These are phyloP conservation scores for Wallacemonas sp. DNA, from an alignment of 208 protist genomes.

Conservation along the genomic window DNA sequence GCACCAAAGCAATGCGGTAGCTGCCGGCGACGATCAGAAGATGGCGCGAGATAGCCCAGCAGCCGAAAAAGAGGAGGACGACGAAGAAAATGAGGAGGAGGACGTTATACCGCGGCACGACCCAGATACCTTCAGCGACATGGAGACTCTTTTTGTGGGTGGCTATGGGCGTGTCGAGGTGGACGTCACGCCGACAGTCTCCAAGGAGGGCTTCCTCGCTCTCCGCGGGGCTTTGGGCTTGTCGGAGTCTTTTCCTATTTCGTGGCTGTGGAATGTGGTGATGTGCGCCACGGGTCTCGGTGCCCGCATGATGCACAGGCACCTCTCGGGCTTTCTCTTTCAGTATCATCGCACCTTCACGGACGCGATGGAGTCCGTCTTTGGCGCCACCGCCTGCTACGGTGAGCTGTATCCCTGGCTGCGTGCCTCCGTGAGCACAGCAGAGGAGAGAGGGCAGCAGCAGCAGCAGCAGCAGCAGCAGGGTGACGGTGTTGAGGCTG, in stretches of 20 bases:
- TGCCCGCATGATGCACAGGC: slow-evolving; percentile 33
- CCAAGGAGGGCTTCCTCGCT: slow-evolving; percentile 30
- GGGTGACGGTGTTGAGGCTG: no score
- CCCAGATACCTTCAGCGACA: slow-evolving; percentile 6
- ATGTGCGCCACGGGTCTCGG: slow-evolving; percentile 53
- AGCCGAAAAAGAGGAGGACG: not conserved
- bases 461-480: not conserved
- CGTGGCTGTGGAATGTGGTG: slow-evolving; percentile 77
- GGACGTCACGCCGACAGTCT: slow-evolving; percentile 56
- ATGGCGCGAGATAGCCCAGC: not conserved
- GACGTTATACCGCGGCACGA: not conserved
- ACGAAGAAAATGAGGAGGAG: not conserved
- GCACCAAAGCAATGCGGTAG: no score
- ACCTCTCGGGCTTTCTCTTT: slow-evolving; percentile 34
- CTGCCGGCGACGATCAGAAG: no score
- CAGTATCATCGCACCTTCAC: slow-evolving; percentile 43
- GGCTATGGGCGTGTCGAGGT: slow-evolving; percentile 81
- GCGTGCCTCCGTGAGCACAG: not conserved
- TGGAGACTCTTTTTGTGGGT: slow-evolving; percentile 44
- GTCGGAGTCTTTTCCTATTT: slow-evolving; percentile 42
- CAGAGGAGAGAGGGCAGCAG: not conserved
- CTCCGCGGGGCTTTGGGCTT: slow-evolving; percentile 52
- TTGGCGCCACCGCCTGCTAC: slow-evolving; percentile 37
- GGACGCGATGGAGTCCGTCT: slow-evolving; percentile 38
- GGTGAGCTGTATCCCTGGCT: slow-evolving; percentile 17